Percentiles rank a stretch among this genome's conserved stretches.
Conservation (phyloP, 345 rosid genomes). For the Rhodamnia argentea region DNA sequence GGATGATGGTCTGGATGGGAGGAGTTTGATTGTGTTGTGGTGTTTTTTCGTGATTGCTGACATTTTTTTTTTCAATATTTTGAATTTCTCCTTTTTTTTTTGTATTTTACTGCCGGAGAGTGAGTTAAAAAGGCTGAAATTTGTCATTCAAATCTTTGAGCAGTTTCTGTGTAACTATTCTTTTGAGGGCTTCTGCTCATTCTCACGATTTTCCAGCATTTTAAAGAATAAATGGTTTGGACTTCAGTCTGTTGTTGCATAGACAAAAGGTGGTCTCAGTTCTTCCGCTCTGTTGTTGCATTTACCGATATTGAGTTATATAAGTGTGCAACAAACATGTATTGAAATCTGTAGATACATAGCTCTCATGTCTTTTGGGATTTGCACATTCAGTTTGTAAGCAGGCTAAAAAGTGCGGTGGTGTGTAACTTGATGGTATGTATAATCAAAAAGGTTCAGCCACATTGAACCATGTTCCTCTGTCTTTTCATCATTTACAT, state of each 20-base stretch:
- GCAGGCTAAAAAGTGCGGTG: neutral
- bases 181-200: neutral
- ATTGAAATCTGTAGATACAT: neutral
- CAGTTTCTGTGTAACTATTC: neutral
- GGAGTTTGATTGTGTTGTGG: neutral
- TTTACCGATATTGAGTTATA: neutral
- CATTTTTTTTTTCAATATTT: neutral
- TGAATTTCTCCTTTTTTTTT: accelerated
- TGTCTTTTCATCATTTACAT: neutral
- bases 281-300: neutral
- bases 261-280: neutral
- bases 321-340: neutral
- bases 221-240: neutral
- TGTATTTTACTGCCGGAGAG: neutral
- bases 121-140: neutral
- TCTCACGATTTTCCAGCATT: neutral
- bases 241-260: neutral
- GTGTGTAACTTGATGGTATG: neutral
- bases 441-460: neutral
- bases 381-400: neutral
- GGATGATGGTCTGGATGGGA: neutral
- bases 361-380: neutral
- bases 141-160: neutral
- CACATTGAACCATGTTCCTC: neutral
- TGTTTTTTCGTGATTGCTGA: neutral